Base-by-base conservation (phyloP, 2,329 filamentous ascomycete genomes). In the Hyphodiscus sp. region DNA sequence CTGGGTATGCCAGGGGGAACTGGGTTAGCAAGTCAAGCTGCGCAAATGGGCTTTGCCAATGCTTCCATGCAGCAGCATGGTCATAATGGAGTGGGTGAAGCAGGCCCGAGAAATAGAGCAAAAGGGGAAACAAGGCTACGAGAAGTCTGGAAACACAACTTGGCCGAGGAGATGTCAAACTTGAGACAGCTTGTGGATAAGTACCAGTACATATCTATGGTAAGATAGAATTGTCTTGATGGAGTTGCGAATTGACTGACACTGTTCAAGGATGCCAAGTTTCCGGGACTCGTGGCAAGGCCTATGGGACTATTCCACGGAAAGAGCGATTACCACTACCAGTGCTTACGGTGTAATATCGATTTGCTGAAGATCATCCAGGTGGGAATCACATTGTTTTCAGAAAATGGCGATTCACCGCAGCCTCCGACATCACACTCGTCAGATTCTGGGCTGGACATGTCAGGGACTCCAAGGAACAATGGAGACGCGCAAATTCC, bases 271-370 rank as follows among this genome's bases (percentile, higher is more conserved):
- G 94, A 99, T 69, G 96, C 94, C 20, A 92, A 97, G 69, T 99
- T 99, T 64, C 94, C 94, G n/a, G 94, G 94, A 53, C 91, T 99
- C 50, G 92, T 99, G 50, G 90, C 92, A 23, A 83, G 94, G 62
- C 94, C 94, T 1, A 97, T 99, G 79, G 94, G 94, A 47, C 84
- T 87, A 52, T 99, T 99, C 70, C 83, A 87, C 55, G 94, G 89
- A 55, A 97, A 96, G 74, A 94, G 91, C 61, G 92, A 96, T 65
- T 99, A 99, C 68, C 94, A 99, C 70, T 99, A 99, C 73, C 94
- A 99, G 76, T 97, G 92, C 56, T 79, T 99, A 46, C 88, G 94
- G 57, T 95, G 91, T 64, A 99, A 99, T 68, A 94, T 99, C 66
- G 94, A 99, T 68, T 83, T 99, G 67, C 82, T 99, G 65, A 96